These are phyloP conservation scores for Neospermospora avenae DNA, from an alignment of 2,329 filamentous ascomycete genomes.

Conservation along the genomic window DNA sequence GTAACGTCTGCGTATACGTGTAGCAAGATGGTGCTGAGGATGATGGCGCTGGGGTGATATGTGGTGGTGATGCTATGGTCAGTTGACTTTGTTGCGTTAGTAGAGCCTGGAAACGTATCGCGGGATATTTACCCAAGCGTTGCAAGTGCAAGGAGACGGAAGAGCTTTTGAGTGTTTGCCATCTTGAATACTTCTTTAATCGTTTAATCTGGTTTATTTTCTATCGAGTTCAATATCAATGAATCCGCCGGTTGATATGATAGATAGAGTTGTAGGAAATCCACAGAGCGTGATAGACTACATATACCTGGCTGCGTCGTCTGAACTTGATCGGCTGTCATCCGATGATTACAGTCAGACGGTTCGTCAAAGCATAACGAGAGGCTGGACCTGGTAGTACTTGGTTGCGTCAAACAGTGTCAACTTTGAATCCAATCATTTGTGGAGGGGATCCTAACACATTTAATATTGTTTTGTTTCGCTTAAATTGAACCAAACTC, in stretches of 20 bases:
- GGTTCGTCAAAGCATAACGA: neutral
- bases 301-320: too few species aligned
- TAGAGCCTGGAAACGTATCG: neutral
- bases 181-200: neutral
- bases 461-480: too few species aligned
- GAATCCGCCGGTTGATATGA: too few species aligned
- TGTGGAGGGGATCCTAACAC: too few species aligned
- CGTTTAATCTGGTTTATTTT: too few species aligned
- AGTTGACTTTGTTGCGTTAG: conserved; percentile 9
- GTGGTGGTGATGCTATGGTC: conserved; percentile 9
- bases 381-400: neutral
- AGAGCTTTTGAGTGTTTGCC: neutral
- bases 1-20: conserved; percentile 17
- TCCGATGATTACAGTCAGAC: too few species aligned
- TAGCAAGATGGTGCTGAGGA: conserved; percentile 13
- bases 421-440: neutral
- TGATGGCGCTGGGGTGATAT: conserved; percentile 6
- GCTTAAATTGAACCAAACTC: too few species aligned
- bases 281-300: too few species aligned
- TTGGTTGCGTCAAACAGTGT: neutral
- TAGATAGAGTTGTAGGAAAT: too few species aligned
- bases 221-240: too few species aligned
- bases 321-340: too few species aligned
- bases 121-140: conserved; percentile 10
- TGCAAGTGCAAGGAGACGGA: conserved; percentile 7